These are phyloP conservation scores for Aspergillus sparsus DNA, from an alignment of 495 filamentous ascomycete species.

Conservation along the genomic window DNA sequence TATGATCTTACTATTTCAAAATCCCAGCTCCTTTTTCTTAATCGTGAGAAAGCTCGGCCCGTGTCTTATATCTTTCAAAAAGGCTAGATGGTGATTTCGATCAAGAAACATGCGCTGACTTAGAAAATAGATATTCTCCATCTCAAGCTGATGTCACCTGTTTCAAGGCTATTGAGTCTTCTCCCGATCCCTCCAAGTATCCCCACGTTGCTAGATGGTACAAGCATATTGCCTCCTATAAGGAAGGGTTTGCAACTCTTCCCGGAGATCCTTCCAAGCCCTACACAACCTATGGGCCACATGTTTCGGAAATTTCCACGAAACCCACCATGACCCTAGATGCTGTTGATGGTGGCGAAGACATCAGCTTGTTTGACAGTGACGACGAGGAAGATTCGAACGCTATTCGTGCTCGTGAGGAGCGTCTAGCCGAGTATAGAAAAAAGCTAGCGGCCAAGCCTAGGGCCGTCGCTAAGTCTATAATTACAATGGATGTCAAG, in stretches of 20 bases:
- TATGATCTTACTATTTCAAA: slow-evolving; percentile 14
- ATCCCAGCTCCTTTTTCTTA: slow-evolving; percentile 19
- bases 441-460: slow-evolving; percentile 93
- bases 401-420: slow-evolving; percentile 77
- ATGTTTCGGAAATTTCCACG: slow-evolving; percentile 66
- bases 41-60: no score
- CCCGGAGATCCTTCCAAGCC: slow-evolving; percentile 86
- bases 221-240: slow-evolving; percentile 92
- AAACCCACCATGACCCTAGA: slow-evolving; percentile 90
- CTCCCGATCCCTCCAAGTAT: slow-evolving; percentile 80
- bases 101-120: slow-evolving; percentile 33
- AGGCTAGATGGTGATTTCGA: no score
- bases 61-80: no score
- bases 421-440: slow-evolving; percentile 88
- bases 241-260: slow-evolving; percentile 86
- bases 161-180: slow-evolving; percentile 81
- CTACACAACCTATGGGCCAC: slow-evolving; percentile 90
- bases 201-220: slow-evolving; percentile 96
- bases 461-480: slow-evolving; percentile 90
- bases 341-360: slow-evolving; percentile 59
- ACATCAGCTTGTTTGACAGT: slow-evolving; percentile 86
- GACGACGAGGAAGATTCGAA: slow-evolving; percentile 88
- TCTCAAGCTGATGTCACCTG: slow-evolving; percentile 94
- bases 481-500: slow-evolving; percentile 96
- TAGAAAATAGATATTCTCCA: slow-evolving; percentile 64